Percentiles rank a stretch among this genome's conserved stretches.
These are phyloP conservation scores for Vanderwaltozyma yarrowii DNA, from an alignment of 805 yeast species.

Conservation along the genomic window DNA sequence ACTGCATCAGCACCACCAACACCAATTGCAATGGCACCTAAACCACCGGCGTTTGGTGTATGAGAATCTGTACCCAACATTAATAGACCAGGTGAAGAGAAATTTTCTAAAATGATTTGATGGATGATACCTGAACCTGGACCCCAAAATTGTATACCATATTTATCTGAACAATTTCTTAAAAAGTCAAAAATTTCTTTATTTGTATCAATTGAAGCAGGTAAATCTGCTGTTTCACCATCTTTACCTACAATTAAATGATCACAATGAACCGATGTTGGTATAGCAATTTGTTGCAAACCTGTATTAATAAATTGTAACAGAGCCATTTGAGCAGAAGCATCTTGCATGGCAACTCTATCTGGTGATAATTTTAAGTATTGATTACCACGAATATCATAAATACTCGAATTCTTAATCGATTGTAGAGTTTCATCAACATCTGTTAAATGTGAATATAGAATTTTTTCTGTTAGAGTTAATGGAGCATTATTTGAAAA, in stretches of 20 bases:
- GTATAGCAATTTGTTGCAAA: constrained; percentile 76
- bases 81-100: constrained; percentile 92
- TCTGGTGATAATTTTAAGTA: constrained; percentile 93
- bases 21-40: constrained; percentile 97
- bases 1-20: constrained; percentile 99
- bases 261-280: constrained; percentile 95
- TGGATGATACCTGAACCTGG: constrained; percentile 99
- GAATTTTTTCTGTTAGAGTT: constrained; percentile 88
- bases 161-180: constrained; percentile 84
- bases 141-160: constrained; percentile 97
- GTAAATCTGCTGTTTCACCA: constrained; percentile 80
- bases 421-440: constrained; percentile 53
- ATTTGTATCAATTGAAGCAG: constrained; percentile 72
- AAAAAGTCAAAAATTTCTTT: constrained; percentile 93
- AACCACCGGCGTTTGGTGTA: constrained; percentile 98
- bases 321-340: constrained; percentile 99
- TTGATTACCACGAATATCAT: constrained; percentile 69
- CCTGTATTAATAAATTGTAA: constrained; percentile 98
- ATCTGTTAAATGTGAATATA: constrained; percentile 83
- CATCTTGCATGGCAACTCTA: constrained; percentile 99
- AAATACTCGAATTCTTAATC: constrained; percentile 28
- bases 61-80: constrained; percentile 98
- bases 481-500: constrained; percentile 65
- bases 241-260: constrained; percentile 95
- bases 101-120: constrained; percentile 94